Evolutionary conservation across 192 early-diverging fungal species (phyloP), one percentile per base, ranked within the genome.

Genomic region (Backusella morwellensis): DNA sequence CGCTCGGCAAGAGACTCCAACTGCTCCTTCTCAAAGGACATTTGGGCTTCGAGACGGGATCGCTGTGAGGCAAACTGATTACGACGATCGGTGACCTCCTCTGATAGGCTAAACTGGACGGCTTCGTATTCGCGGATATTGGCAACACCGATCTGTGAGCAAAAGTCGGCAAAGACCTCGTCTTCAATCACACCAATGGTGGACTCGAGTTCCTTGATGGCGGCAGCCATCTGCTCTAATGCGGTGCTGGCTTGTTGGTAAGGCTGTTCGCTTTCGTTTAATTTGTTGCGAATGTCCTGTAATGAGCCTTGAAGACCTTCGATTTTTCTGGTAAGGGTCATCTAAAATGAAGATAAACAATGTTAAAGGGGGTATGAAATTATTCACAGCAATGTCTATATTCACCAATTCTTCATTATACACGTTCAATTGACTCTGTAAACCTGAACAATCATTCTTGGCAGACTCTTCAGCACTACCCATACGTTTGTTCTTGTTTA

Each of bases 121-220:
- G 89, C 88, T 78, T 99, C 97, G 78, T 96, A 98, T 73, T 94
- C 97, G 5, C 94, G 92, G 74, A 98, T 91, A 74, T 90, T 93
- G 9, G 83, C 54, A 1, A 98, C 91, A 3, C 88, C 85, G n/a
- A 95, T 90, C 11, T 78, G 74, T 36, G 67, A 59, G 82, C 98
- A 98, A 69, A 99, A 97, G 1, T 84, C 85, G 0, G 85, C 86
- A 87, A 99, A 99, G 6, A 95, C 83, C 17, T 84, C 78, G 72
- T 93, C 90, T 47, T 92, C 91, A 29, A 88, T 85, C 23, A 78
- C 72, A 29, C 83, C 81, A 52, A 94, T 88, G 11, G 71, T 78
- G 4, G 73, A 70, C 78, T 86, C 85, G 5, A 89, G 74, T 47
- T 77, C 44, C 2, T 77, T 67, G 44, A 92, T 85, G 34, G 82